Evolutionary conservation across 1,284 basidiomycete species (phyloP), one percentile per base, ranked within the genome.

Genomic region (Irpex lacteus): DNA sequence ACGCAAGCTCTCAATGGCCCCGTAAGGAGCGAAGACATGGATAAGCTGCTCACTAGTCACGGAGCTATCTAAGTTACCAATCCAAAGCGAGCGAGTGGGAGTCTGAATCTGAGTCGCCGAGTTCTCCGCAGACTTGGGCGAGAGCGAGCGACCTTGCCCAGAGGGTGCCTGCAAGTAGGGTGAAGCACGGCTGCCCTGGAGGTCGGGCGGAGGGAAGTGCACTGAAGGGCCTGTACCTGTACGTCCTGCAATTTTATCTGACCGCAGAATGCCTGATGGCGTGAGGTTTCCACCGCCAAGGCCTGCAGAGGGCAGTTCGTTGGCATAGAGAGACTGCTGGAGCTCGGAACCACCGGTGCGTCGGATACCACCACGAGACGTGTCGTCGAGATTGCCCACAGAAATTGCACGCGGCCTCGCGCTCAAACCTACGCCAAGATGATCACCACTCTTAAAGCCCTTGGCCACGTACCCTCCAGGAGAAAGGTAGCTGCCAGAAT

Each of bases 11-110:
- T 98, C 97, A 68, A 98, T 98, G 13, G 95, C 93, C 60, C 97
- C 97, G 74, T 98, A 98, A 0, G 93, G 93, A 18, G 95, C 92
- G 77, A 99, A 99, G 15, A 97, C 94, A 68, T 92, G 90, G 66
- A 98, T 93, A 61, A 99, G 87, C 72, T 98, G 95, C 75, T 97
- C 94, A 71, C 94, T 95, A 0, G 95, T 95, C 60, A 96, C 94
- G 60, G 90, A 91, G 66, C 92, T 92, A 75, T 98, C 95, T 56
- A 99, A 83, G 75, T 98, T 98, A 57, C 97, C 97, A 72, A 99
- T 97, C 96, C 97, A 99, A 53, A 99, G 82, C 53, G 94, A 96
- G 60, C 97, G 88, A 11, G 95, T 97, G 21, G 98, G 97, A 55
- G 94, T 92, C 77, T 98, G 94, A 60, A 90, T 84, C 73, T 93